Percentiles rank a stretch among this genome's conserved stretches.
These are phyloP conservation scores for Warburgia ugandensis DNA, from an alignment of 164 flowering plant species.

Conservation along the genomic window DNA sequence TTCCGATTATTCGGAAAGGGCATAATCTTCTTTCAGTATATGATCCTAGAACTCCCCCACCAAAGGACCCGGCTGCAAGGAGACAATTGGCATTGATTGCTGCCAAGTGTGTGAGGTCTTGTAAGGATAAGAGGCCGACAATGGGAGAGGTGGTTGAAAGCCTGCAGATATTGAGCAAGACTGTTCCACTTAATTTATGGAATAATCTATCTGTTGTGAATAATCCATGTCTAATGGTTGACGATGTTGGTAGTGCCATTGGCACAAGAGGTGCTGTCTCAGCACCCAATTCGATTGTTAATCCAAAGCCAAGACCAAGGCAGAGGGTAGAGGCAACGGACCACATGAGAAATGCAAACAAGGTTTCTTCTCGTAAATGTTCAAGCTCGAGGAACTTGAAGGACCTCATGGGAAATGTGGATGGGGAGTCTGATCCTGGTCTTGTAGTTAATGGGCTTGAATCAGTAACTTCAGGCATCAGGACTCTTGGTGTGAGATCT, in stretches of 20 bases:
- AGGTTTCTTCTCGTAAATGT: too few relatives aligned
- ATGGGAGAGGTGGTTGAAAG: constrained; percentile 68
- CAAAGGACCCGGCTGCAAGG: constrained; percentile 53
- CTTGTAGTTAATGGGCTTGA: too few relatives aligned
- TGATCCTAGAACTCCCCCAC: constrained; percentile 70
- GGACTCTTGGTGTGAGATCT: too few relatives aligned
- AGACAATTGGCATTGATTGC: constrained; percentile 71
- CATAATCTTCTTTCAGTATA: constrained; percentile 44
- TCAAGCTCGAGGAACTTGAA: not conserved
- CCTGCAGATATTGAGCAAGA: constrained; percentile 13
- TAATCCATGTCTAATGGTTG: not conserved
- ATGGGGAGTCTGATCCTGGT: too few relatives aligned
- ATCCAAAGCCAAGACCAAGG: too few relatives aligned
- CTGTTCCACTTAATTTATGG: not conserved
- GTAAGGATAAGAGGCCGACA: constrained; percentile 72
- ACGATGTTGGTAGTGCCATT: not conserved
- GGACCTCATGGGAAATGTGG: constrained; percentile 1
- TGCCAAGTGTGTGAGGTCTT: constrained; percentile 76
- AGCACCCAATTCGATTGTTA: too few relatives aligned
- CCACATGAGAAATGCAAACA: too few relatives aligned
- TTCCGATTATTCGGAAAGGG: constrained; percentile 76
- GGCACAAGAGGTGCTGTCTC: not conserved
- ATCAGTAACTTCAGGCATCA: too few relatives aligned
- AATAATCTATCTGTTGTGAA: not conserved
- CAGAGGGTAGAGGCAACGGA: too few relatives aligned